Conservation (phyloP, 257 asterid species). For the Plantago elongata region DNA sequence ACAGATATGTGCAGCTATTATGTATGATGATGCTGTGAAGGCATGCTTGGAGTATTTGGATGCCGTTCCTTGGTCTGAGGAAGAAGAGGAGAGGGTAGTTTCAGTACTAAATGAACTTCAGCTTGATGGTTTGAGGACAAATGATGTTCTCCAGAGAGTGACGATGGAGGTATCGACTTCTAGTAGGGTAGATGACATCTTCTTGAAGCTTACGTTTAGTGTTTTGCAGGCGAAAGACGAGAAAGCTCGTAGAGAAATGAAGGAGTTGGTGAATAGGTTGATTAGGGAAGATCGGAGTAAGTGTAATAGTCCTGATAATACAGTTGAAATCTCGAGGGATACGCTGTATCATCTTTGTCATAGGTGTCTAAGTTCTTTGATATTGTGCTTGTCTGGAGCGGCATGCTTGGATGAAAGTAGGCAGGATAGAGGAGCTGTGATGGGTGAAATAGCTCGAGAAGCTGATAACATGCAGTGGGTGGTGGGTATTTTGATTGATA, state of each 20-base stretch:
- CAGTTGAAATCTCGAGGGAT: conserved; percentile 52
- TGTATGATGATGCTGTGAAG: conserved; percentile 64
- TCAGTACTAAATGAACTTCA: conserved; percentile 56
- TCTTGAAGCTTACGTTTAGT: conserved; percentile 54
- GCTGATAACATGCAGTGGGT: conserved; percentile 94
- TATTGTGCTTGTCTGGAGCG: conserved; percentile 66
- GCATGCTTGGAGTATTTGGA: conserved; percentile 81
- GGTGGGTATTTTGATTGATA: conserved; percentile 55
- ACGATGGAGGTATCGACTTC: conserved; percentile 58
- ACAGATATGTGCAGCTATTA: conserved; percentile 78
- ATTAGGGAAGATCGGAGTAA: conserved; percentile 45
- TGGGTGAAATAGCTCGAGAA: conserved; percentile 78
- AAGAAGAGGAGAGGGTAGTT: conserved; percentile 65
- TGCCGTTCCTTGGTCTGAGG: conserved; percentile 87
- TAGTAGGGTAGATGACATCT: conserved; percentile 57
- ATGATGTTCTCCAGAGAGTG: conserved; percentile 67
- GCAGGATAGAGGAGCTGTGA: conserved; percentile 66
- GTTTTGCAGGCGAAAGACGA: conserved; percentile 78
- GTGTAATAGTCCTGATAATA: conserved; percentile 12
- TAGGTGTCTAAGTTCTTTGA: conserved; percentile 67
- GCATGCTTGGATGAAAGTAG: conserved; percentile 46
- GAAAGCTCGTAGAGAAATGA: conserved; percentile 76
- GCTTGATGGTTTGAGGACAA: conserved; percentile 35
- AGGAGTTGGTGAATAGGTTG: conserved; percentile 47
- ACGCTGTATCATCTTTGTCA: conserved; percentile 69